These are phyloP conservation scores for Penicillium sp. DNA, from an alignment of 2,329 filamentous ascomycete genomes.

Conservation along the genomic window DNA sequence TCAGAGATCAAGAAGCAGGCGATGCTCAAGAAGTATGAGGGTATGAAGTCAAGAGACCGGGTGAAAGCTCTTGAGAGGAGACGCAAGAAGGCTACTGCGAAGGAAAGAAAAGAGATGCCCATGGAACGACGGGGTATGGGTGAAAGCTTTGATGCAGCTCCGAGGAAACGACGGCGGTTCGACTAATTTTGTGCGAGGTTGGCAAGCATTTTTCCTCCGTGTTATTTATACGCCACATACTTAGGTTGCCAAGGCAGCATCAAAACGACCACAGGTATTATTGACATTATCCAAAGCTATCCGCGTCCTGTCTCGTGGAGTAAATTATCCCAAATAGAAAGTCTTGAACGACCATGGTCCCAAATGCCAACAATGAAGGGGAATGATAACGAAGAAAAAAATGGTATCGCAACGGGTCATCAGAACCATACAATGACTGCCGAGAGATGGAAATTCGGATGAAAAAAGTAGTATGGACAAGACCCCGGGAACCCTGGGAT, in stretches of 20 bases:
- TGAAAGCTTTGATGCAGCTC: conserved; percentile 29
- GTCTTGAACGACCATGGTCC: conserved; percentile 10
- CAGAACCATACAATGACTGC: conserved; percentile 17
- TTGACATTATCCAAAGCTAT: conserved; percentile 25
- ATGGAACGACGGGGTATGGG: conserved; percentile 54
- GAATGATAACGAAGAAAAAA: conserved; percentile 21
- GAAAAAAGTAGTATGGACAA: conserved; percentile 16
- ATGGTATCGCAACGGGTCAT: conserved; percentile 28
- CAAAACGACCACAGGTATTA: conserved; percentile 17
- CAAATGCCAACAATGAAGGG: conserved; percentile 23
- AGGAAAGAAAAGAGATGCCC: conserved; percentile 81
- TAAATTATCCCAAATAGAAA: conserved; percentile 13
- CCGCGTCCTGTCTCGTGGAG: conserved; percentile 10
- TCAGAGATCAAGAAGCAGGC: conserved; percentile 88
- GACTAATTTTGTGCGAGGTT: conserved; percentile 21
- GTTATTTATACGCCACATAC: too few species aligned
- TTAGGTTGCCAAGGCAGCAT: too few species aligned
- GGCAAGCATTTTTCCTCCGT: background rate
- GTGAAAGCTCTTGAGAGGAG: conserved; percentile 84
- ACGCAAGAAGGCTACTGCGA: conserved; percentile 84
- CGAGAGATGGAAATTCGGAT: conserved; percentile 15
- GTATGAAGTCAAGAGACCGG: conserved; percentile 83
- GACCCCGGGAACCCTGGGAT: conserved; percentile 13
- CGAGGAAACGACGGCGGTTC: conserved; percentile 36
- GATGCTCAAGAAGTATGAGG: conserved; percentile 76